Conservation (phyloP, 257 asterid species). For the Ballota nigra region DNA sequence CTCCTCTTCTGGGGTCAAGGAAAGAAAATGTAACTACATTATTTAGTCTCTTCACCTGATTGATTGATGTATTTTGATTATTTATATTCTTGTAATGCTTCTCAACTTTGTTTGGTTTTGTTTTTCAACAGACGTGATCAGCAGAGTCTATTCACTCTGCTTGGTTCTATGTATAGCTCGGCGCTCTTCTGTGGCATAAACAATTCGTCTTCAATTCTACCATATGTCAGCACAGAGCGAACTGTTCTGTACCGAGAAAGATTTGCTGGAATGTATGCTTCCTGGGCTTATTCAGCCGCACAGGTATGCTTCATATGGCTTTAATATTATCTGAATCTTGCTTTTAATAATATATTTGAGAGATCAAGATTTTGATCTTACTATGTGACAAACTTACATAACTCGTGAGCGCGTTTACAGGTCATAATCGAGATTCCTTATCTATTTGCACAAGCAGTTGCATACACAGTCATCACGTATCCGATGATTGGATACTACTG, state of each 20-base stretch:
- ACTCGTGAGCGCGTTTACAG: constrained; percentile 36
- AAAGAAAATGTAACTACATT: constrained; percentile 35
- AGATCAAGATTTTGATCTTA: too few species aligned
- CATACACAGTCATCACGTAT: constrained; percentile 44
- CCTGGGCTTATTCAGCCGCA: constrained; percentile 60
- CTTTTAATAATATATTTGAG: too few species aligned
- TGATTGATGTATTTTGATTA: not conserved
- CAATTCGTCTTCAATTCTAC: constrained; percentile 43
- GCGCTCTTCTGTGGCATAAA: constrained; percentile 48
- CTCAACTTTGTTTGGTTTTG: not conserved
- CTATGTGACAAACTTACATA: not conserved
- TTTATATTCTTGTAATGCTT: not conserved
- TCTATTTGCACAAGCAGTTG: constrained; percentile 41
- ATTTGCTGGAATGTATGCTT: constrained; percentile 63
- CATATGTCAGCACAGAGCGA: constrained; percentile 45
- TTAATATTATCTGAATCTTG: not conserved
- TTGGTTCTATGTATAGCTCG: constrained; percentile 42
- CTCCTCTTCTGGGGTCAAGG: constrained; percentile 40
- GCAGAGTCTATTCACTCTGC: constrained; percentile 45
- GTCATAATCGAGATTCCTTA: constrained; percentile 55
- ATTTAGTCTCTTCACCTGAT: not conserved
- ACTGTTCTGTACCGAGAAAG: constrained; percentile 52
- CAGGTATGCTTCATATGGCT: constrained; percentile 33
- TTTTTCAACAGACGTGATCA: constrained; percentile 38
- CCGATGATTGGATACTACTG: constrained; percentile 60